Evolutionary conservation across 2,329 filamentous ascomycete genomes (phyloP), one percentile per base, ranked within the genome.

Genomic region (Penicillium sp.): DNA sequence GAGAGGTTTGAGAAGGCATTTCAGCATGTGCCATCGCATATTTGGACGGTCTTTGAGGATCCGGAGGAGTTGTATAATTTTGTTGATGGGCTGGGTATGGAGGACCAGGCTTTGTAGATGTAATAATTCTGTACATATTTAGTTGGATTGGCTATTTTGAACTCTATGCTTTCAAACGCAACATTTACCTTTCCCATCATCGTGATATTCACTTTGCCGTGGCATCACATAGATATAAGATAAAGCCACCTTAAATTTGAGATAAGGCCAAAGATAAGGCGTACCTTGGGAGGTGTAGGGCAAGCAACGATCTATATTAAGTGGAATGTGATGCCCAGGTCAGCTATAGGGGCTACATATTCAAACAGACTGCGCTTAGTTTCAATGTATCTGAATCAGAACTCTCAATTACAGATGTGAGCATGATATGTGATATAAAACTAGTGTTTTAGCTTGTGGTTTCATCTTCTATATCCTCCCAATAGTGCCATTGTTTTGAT

Each of bases 1-100:
- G 81, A 85, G 63, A 81, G 94, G 31, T 97, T 97, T 67, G 86
- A 92, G 70, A 84, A 86, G 67, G 93, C 93, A 0, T 97, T 97
- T 72, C 79, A 87, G 63, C 86, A 81, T 40, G 79, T 97, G 9
- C 90, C 92, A 0, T 79, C 77, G 43, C 77, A 82, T 27, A 74
- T 86, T 0, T 97, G 93, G 92, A 84, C 87, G 68, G 87, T 96
- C 0, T 97, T 96, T 72, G 85, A 91, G 57, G 82, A 91, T 29
- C 86, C 93, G 0, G 76, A 80, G 39, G 90, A 96, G 75, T 62
- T 88, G 43, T 68, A 72, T 64, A 55, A 58, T 33, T 63, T 70
- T 34, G 63, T 76, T 31, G 69, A 70, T 57, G 57, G 63, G 21
- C 59, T 76, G n/a, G 59, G 63, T 41, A 53, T 59, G 58, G 62